Evolutionary conservation across 2,329 filamentous ascomycete genomes (phyloP), one percentile per base, ranked within the genome.

Genomic region (Zarea fungicola): DNA sequence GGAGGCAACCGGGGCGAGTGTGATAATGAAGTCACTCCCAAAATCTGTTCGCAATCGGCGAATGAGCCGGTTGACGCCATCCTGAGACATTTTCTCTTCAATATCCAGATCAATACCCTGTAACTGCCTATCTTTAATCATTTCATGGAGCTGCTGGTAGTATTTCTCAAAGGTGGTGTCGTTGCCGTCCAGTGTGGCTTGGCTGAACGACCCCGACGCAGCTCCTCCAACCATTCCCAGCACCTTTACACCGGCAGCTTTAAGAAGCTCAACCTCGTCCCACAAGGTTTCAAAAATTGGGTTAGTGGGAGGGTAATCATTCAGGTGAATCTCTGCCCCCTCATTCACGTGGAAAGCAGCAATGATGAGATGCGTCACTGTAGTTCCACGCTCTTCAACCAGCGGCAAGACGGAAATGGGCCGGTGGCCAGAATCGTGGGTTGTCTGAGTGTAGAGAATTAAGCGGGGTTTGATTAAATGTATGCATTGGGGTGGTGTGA

Each of bases 171-270:
- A 92, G 7, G 73, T 68, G 48, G 76, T 68, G 19, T 70, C 59
- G 22, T 66, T 64, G 36, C 83, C 79, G 54, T 83, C 77, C 3
- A 81, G 73, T 1, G 67, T 71, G 13, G 49, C 39, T 45, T 76
- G 67, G 41, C 72, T 72, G 58, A 78, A 95, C 1, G 81, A 85
- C 4, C 89, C 89, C 46, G 77, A 75, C 0, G 87, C 87, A 1
- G 88, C 89, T 1, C 89, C 89, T 18, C 89, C 89, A 0, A 95
- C 71, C 87, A 95, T 93, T 36, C 81, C 87, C 60, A 93, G 74
- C 1, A 95, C 80, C 58, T 84, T 88, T 54, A 95, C 75, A 19
- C 88, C 88, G 3, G 74, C 74, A 1, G 75, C 76, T 63, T 90
- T 84, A 13, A 95, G 68, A 56, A 81, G 72, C 1, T 75, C 73